These are phyloP conservation scores for Termitomyces sp. DNA, from an alignment of 768 basidiomycete species.

Conservation along the genomic window DNA sequence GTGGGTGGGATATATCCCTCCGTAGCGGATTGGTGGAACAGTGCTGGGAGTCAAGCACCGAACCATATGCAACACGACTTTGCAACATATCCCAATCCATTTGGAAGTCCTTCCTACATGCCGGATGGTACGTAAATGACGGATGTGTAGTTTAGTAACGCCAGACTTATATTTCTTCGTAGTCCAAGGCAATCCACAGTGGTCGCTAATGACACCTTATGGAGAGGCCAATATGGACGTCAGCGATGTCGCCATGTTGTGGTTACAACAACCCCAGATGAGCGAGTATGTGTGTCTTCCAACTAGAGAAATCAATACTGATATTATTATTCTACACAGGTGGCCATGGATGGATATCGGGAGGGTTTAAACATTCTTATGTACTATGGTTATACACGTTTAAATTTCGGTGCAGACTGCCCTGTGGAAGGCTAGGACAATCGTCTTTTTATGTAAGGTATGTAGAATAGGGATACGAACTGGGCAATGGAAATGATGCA, in stretches of 20 bases:
- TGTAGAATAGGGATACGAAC: not conserved
- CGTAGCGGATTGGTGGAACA: conserved; percentile 3
- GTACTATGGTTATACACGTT: not conserved
- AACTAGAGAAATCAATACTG: not conserved
- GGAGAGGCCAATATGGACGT: conserved; percentile 14
- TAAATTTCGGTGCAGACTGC: not conserved
- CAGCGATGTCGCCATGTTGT: conserved; percentile 15
- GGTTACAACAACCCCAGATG: conserved; percentile 16
- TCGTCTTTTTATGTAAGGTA: not conserved
- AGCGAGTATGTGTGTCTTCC: conserved; percentile 8
- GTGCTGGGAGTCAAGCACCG: not conserved
- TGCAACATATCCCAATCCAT: not conserved
- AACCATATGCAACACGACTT: not conserved
- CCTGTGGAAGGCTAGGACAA: not conserved
- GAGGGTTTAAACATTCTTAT: not conserved
- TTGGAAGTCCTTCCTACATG: not conserved
- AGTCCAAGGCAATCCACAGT: conserved; percentile 7
- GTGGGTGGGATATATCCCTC: not conserved
- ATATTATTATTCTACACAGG: not conserved
- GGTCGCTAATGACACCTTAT: conserved; percentile 6
- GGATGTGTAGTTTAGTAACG: too few relatives aligned
- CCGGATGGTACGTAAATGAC: not conserved
- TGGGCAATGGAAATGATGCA: not conserved
- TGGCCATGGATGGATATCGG: conserved; percentile 12
- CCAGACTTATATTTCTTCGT: not conserved